These are phyloP conservation scores for Hypoxylon sp. DNA, from an alignment of 2,329 filamentous ascomycete genomes.

Conservation along the genomic window DNA sequence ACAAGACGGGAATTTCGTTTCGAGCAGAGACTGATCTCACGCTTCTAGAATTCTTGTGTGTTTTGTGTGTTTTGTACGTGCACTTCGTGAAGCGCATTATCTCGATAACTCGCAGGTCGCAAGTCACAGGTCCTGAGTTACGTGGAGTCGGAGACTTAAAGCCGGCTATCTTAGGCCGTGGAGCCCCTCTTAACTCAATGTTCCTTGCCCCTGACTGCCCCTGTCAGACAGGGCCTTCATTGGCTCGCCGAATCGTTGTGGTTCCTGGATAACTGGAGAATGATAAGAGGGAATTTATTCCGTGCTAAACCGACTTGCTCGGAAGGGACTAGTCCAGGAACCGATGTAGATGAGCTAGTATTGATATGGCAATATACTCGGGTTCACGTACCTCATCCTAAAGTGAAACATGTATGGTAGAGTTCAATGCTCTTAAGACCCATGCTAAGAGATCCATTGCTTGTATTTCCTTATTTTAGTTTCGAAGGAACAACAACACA, in stretches of 20 bases:
- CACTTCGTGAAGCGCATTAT: conserved; percentile 32
- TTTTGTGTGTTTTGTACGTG: conserved; percentile 4
- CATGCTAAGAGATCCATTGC: not conserved
- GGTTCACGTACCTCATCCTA: conserved; percentile 2
- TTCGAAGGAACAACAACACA: conserved; percentile 7
- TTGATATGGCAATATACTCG: conserved; percentile 9
- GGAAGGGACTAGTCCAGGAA: not conserved
- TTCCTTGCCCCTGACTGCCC: conserved; percentile 40
- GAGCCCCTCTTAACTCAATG: conserved; percentile 10
- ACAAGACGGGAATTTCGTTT: conserved; percentile 42
- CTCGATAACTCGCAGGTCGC: conserved; percentile 29
- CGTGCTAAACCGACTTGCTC: conserved; percentile 11
- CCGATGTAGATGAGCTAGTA: conserved; percentile 1
- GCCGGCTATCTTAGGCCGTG: conserved; percentile 23
- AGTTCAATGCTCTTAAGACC: not conserved
- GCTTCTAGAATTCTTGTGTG: conserved; percentile 13
- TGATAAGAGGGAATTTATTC: conserved; percentile 21
- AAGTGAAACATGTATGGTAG: conserved; percentile 12
- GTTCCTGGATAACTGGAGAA: conserved; percentile 45
- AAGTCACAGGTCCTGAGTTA: not conserved
- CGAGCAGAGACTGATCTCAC: conserved; percentile 29
- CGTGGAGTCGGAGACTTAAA: conserved; percentile 35
- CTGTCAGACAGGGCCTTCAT: conserved; percentile 40
- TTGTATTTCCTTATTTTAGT: conserved; percentile 1
- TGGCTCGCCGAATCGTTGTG: conserved; percentile 26